A percentile compares a stretch with the other conserved stretches of the same genome.
phyloP scores from a whole-genome alignment of 1,139 yeast species.

The Maudiozyma humilis region DNA sequence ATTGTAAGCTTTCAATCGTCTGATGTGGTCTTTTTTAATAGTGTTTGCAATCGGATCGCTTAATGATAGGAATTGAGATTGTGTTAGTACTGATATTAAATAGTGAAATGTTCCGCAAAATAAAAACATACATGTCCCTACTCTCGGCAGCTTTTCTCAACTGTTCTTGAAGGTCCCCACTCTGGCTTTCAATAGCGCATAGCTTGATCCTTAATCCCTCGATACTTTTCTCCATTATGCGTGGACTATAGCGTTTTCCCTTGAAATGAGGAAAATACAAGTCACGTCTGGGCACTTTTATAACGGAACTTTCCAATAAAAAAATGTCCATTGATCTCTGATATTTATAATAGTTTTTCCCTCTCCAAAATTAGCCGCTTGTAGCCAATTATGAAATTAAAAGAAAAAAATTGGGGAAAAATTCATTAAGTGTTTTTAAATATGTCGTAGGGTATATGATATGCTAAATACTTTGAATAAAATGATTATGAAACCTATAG shows the following conservation, averaged over 20 bases:
- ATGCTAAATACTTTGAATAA: neutral
- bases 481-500: neutral
- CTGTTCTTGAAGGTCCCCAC: constrained; percentile 7
- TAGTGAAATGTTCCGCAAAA: neutral
- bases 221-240: neutral
- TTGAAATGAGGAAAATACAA: too few species aligned
- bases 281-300: too few species aligned
- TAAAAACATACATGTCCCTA: constrained; percentile 5
- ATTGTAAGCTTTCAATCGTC: constrained; percentile 27
- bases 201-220: neutral
- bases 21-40: constrained; percentile 20
- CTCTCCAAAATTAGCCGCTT: too few species aligned
- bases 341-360: too few species aligned
- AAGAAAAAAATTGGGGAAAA: too few species aligned
- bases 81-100: too few species aligned
- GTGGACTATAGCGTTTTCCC: too few species aligned
- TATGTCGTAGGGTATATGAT: too few species aligned
- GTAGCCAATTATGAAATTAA: too few species aligned
- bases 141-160: constrained; percentile 8
- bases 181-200: constrained; percentile 2
- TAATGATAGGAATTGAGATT: neutral
- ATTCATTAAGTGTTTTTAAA: too few species aligned
- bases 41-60: constrained; percentile 10
- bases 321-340: too few species aligned
- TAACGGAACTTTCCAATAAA: too few species aligned